Base-by-base conservation (phyloP, 805 yeast genomes). In the Wickerhamomyces bovis region DNA sequence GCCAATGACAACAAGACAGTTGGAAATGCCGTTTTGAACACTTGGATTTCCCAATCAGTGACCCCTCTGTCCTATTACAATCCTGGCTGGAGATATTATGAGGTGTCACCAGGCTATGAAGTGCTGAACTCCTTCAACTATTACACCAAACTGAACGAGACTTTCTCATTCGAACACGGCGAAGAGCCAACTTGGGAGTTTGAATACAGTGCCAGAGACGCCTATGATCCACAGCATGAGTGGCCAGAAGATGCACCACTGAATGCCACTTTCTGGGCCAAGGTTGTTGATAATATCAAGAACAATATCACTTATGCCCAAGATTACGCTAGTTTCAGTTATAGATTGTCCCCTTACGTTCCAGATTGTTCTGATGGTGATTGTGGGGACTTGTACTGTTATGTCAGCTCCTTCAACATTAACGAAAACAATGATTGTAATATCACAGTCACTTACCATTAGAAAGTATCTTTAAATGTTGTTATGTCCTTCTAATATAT, bases 81-180 rank as follows among this genome's bases (percentile, higher is more conserved):
- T 60, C 90, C 90, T 7, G 74, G 81, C 19, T 83, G 87, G 85
- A 75, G 85, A 61, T 82, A 81, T 65, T 84, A 83, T 56, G 80
- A 78, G 53, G 81, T 83, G 45, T 65, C 74, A 20, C 63, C 73
- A 52, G 74, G 85, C 6, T 81, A 80, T 66, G 76, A 76, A 52
- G 68, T 83, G 48, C 70, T 80, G 72, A 79, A 83, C 57, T 69
- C 81, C 2, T 72, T 62, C 65, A 81, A 80, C 55, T 80, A 72
- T 64, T 81, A 73, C 62, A 71, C 83, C n/a, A 70, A 70, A 49
- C 71, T 84, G 53, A 80, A 81, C 57, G 77, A 73, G 41, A 79
- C 85, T 13, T 78, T 74, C 58, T 60, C 61, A 43, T 73, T 72
- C 46, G 72, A 75, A 19, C 35, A 31, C 12, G 79, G 80, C 13